Conservation (phyloP, 352 stramenopile species). For the Globisporangium irregulare region DNA sequence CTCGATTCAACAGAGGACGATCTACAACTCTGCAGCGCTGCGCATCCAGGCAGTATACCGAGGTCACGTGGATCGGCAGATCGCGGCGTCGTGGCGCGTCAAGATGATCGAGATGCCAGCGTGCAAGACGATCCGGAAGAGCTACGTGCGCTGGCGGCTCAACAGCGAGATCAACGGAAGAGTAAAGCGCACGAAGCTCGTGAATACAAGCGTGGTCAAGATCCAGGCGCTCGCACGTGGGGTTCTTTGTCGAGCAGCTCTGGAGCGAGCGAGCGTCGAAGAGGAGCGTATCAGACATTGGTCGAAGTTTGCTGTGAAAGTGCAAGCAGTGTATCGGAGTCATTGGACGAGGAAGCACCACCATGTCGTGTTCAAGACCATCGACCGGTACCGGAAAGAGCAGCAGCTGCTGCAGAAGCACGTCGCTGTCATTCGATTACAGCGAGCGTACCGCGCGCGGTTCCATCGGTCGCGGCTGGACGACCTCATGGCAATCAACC, state of each 20-base stretch:
- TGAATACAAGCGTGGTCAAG: constrained; percentile 33
- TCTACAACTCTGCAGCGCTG: constrained; percentile 65
- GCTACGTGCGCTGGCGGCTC: constrained; percentile 49
- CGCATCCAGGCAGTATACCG: constrained; percentile 68
- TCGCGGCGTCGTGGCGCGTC: constrained; percentile 52
- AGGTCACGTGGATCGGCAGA: constrained; percentile 41
- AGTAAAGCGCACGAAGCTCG: constrained; percentile 29
- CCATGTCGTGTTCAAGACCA: constrained; percentile 55
- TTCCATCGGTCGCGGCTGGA: constrained; percentile 71
- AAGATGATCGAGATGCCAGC: constrained; percentile 55
- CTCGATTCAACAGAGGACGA: constrained; percentile 68
- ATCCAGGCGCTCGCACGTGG: constrained; percentile 64
- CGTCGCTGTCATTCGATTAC: constrained; percentile 41
- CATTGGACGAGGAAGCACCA: constrained; percentile 54
- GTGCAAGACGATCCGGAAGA: constrained; percentile 40
- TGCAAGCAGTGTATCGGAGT: constrained; percentile 60
- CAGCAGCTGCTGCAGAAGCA: constrained; percentile 37
- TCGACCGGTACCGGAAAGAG: constrained; percentile 56
- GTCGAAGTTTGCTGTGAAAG: constrained; percentile 40
- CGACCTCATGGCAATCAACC: constrained; percentile 69
- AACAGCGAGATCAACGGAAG: constrained; percentile 34
- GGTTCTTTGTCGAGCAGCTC: constrained; percentile 35
- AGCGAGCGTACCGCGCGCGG: constrained; percentile 52
- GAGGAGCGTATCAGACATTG: constrained; percentile 31
- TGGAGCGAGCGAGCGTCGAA: constrained; percentile 31